Conservation (phyloP, 1,139 yeast genomes). For the Pichia sp. region DNA sequence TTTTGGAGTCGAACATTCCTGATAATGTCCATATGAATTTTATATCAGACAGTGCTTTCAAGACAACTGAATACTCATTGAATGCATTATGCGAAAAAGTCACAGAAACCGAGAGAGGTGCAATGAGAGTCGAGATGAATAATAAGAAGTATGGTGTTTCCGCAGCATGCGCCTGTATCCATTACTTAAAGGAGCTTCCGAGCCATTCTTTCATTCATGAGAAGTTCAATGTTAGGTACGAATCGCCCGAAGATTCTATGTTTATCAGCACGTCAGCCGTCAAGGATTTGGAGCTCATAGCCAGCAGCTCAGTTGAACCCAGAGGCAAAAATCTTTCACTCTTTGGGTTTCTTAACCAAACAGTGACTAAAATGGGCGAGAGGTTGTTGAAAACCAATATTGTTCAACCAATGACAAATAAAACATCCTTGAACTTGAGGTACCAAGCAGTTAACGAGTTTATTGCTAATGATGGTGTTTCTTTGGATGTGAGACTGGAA, state of each 20-base stretch:
- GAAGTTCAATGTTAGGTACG: slow-evolving; percentile 32
- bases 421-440: slow-evolving; percentile 29
- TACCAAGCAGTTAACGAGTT: slow-evolving; percentile 32
- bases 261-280: slow-evolving; percentile 34
- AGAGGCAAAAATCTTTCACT: slow-evolving; percentile 26
- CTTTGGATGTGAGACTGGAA: slow-evolving; percentile 20
- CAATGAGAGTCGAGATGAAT: slow-evolving; percentile 10
- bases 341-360: slow-evolving; percentile 31
- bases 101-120: slow-evolving; percentile 2
- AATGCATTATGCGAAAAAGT: slow-evolving; percentile 1
- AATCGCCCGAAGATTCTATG: slow-evolving; percentile 36
- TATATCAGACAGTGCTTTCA: slow-evolving; percentile 6
- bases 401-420: slow-evolving; percentile 39
- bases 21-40: background rate
- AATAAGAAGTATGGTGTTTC: slow-evolving; percentile 26
- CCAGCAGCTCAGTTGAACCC: slow-evolving; percentile 25
- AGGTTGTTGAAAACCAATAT: slow-evolving; percentile 34
- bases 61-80: background rate
- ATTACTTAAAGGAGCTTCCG: slow-evolving; percentile 17
- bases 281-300: slow-evolving; percentile 32
- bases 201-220: slow-evolving; percentile 12
- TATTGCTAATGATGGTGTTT: slow-evolving; percentile 15
- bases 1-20: slow-evolving; percentile 29
- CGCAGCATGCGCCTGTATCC: slow-evolving; percentile 32
- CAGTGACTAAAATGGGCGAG: slow-evolving; percentile 40